These are phyloP conservation scores for Corynascus novoguineensis DNA, from an alignment of 495 filamentous ascomycete species.

Conservation along the genomic window DNA sequence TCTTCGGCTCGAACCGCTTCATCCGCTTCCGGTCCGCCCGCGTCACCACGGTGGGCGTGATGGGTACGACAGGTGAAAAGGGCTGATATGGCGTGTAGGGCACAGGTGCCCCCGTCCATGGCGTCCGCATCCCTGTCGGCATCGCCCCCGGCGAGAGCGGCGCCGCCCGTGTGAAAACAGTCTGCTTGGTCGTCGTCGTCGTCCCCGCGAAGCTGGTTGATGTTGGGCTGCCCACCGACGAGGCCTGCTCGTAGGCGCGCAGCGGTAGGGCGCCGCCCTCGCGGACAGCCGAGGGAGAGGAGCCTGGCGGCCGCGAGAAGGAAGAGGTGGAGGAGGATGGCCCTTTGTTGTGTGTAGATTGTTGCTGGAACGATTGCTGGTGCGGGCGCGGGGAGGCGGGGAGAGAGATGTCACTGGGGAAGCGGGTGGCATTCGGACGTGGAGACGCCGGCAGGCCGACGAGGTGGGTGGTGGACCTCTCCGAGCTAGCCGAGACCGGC, in stretches of 20 bases:
- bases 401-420: slow-evolving; percentile 39
- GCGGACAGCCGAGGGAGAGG: slow-evolving; percentile 32
- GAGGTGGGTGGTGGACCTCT: slow-evolving; percentile 38
- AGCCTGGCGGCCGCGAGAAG: slow-evolving; percentile 2
- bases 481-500: slow-evolving; percentile 39
- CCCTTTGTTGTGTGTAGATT: not conserved
- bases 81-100: slow-evolving; percentile 93
- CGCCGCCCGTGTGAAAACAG: slow-evolving; percentile 58
- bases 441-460: slow-evolving; percentile 45
- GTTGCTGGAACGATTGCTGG: not conserved
- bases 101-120: slow-evolving; percentile 65
- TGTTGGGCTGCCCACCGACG: slow-evolving; percentile 43
- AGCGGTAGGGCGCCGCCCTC: slow-evolving; percentile 53
- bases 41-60: slow-evolving; percentile 75
- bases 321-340: slow-evolving; percentile 3
- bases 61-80: slow-evolving; percentile 77
- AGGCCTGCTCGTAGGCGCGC: slow-evolving; percentile 57
- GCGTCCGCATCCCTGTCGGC: slow-evolving; percentile 45
- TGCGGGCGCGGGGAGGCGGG: slow-evolving; percentile 19
- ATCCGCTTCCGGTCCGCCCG: slow-evolving; percentile 66
- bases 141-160: slow-evolving; percentile 40
- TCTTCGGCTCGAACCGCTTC: slow-evolving; percentile 55
- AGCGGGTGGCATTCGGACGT: slow-evolving; percentile 42
- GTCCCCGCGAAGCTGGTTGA: slow-evolving; percentile 22
- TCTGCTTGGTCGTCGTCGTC: slow-evolving; percentile 74